Conservation (phyloP, 495 filamentous ascomycete genomes). For the Hypomontagnella monticulosa region DNA sequence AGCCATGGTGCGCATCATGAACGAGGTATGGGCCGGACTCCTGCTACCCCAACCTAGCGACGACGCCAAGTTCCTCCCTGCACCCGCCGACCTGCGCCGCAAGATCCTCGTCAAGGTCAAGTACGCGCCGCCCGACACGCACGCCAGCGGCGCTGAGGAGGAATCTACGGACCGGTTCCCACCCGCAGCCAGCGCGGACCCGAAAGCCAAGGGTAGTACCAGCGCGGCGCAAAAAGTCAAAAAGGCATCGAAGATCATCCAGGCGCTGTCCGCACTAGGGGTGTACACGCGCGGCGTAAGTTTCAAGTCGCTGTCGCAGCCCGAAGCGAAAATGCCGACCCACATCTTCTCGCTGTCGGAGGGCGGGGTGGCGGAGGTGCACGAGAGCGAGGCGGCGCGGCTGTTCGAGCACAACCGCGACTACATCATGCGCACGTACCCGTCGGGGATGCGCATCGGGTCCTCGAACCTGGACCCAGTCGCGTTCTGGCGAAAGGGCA, state of each 20-base stretch:
- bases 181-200: conserved; percentile 20
- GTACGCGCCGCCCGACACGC: conserved; percentile 61
- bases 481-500: conserved; percentile 86
- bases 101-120: conserved; percentile 96
- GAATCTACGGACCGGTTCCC: conserved; percentile 23
- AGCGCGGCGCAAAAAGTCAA: conserved; percentile 48
- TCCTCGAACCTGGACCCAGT: conserved; percentile 88
- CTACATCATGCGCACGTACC: conserved; percentile 89
- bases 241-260: conserved; percentile 74
- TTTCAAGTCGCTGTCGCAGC: conserved; percentile 73
- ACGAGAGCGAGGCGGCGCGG: conserved; percentile 65
- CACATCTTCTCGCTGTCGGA: conserved; percentile 92
- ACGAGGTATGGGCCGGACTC: conserved; percentile 74
- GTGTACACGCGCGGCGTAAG: conserved; percentile 84
- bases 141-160: conserved; percentile 43
- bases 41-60: conserved; percentile 69
- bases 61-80: conserved; percentile 65
- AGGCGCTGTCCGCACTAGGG: conserved; percentile 75
- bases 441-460: conserved; percentile 79
- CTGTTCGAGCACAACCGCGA: conserved; percentile 85
- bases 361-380: conserved; percentile 74
- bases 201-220: conserved; percentile 34
- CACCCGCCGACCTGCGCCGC: conserved; percentile 69
- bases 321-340: conserved; percentile 73
- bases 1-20: conserved; percentile 90